A percentile compares a stretch with the other conserved stretches of the same genome.
These are phyloP conservation scores for Backusella australiensis DNA, from an alignment of 192 early-diverging fungal species.

Conservation along the genomic window DNA sequence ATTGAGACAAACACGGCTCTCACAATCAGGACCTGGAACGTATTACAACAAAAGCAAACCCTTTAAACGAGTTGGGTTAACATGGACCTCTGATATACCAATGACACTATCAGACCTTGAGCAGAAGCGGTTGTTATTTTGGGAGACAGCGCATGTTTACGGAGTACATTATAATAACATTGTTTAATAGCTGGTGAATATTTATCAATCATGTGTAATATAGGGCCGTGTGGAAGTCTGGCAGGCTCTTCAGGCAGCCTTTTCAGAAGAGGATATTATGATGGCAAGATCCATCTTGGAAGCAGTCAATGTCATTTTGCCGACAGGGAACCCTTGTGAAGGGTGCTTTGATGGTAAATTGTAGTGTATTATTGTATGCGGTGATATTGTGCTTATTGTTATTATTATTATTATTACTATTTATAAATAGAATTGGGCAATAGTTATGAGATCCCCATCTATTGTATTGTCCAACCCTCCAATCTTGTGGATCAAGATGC, in stretches of 20 bases:
- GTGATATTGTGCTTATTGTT: background rate
- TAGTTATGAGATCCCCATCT: slow-evolving; percentile 64
- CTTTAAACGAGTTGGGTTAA: slow-evolving; percentile 26
- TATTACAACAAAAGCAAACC: slow-evolving; percentile 20
- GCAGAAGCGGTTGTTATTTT: slow-evolving; percentile 60
- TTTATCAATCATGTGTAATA: background rate
- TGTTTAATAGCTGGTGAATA: background rate
- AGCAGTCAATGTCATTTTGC: slow-evolving; percentile 62
- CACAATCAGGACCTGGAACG: background rate
- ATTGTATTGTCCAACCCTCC: slow-evolving; percentile 57
- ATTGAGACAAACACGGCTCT: background rate
- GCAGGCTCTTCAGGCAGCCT: slow-evolving; percentile 67
- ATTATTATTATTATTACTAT: background rate
- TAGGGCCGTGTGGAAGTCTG: slow-evolving; percentile 72
- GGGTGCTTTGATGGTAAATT: slow-evolving; percentile 71
- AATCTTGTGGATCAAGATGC: slow-evolving; percentile 39
- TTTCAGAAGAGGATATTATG: slow-evolving; percentile 46
- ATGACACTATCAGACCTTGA: slow-evolving; percentile 43
- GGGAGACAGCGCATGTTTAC: slow-evolving; percentile 74
- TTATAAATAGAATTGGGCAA: slow-evolving; percentile 53
- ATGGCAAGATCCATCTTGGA: slow-evolving; percentile 67
- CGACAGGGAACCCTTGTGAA: slow-evolving; percentile 66
- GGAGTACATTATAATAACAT: slow-evolving; percentile 41
- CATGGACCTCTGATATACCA: slow-evolving; percentile 40
- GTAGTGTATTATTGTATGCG: background rate